phyloP scores from a whole-genome alignment of 768 basidiomycete genomes.

The Phanerodontia chrysosporium region DNA sequence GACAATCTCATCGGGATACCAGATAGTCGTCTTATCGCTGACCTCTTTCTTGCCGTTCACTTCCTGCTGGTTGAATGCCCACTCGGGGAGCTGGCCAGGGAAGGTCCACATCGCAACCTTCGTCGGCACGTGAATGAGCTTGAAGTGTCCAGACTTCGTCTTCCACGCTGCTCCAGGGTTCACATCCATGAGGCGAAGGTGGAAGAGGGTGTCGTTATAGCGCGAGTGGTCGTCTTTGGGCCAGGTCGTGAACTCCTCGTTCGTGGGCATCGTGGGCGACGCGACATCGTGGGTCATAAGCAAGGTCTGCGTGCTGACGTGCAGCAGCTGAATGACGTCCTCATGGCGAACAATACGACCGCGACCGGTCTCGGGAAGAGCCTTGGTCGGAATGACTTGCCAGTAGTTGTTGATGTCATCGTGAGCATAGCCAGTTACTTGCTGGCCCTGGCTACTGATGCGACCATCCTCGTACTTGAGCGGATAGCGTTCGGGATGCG shows the following conservation, averaged over 20 bases:
- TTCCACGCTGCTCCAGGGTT: constrained; percentile 82
- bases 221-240: constrained; percentile 70
- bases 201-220: constrained; percentile 88
- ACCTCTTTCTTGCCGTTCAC: constrained; percentile 96
- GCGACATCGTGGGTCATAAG: constrained; percentile 97
- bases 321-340: constrained; percentile 85
- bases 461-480: constrained; percentile 94
- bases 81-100: constrained; percentile 79
- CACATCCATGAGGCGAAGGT: constrained; percentile 66
- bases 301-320: constrained; percentile 76
- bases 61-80: constrained; percentile 97
- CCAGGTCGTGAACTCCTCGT: constrained; percentile 97
- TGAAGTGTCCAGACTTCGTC: constrained; percentile 92
- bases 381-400: constrained; percentile 93
- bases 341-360: constrained; percentile 89
- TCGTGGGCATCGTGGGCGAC: constrained; percentile 93
- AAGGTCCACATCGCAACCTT: constrained; percentile 96
- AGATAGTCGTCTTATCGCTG: constrained; percentile 74
- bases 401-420: constrained; percentile 94
- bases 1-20: constrained; percentile 86
- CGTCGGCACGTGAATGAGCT: constrained; percentile 83
- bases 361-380: constrained; percentile 89
- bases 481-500: constrained; percentile 88
- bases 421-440: constrained; percentile 93
- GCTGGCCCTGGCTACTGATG: constrained; percentile 92